A percentile compares a stretch with the other conserved stretches of the same genome.
Evolutionary conservation across 1,284 basidiomycete species (phyloP).

Genomic region (Thecaphora thlaspeos): DNA sequence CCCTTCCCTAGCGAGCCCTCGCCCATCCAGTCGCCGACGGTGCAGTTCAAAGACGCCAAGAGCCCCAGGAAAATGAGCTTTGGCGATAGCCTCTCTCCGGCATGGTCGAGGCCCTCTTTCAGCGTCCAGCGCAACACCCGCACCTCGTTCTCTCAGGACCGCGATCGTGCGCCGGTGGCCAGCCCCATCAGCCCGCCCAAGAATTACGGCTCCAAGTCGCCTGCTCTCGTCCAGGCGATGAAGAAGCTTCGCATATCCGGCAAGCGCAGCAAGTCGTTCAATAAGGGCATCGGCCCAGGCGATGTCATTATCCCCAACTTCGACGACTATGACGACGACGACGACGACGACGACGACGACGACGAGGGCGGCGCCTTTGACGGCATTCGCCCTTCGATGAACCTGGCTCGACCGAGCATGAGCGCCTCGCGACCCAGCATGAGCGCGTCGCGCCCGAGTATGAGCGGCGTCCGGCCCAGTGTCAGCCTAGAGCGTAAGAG

Average conservation of each 20-base stretch:
- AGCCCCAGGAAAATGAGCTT: constrained; percentile 9
- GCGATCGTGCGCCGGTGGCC: constrained; percentile 26
- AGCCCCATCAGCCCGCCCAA: constrained; percentile 23
- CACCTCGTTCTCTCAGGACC: constrained; percentile 29
- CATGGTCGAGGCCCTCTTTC: constrained; percentile 18
- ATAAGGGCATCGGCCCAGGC: constrained; percentile 23
- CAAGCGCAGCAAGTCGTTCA: constrained; percentile 8
- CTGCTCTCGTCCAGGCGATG: constrained; percentile 13
- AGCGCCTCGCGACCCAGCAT: constrained; percentile 2
- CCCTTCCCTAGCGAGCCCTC: neutral
- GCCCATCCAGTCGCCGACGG: neutral
- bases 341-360: neutral
- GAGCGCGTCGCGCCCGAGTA: no score
- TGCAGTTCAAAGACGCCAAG: constrained; percentile 6
- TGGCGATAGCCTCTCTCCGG: constrained; percentile 16
- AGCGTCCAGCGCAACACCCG: constrained; percentile 9
- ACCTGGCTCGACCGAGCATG: constrained; percentile 12
- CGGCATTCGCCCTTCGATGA: constrained; percentile 15
- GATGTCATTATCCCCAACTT: constrained; percentile 12
- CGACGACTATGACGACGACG: constrained; percentile 1
- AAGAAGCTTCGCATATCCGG: constrained; percentile 14
- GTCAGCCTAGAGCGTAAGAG: no score
- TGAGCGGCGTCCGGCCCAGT: no score
- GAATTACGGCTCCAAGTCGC: neutral
- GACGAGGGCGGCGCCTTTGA: constrained; percentile 5